Conservation (phyloP, 768 basidiomycete genomes). For the Chalciporus piperatus region DNA sequence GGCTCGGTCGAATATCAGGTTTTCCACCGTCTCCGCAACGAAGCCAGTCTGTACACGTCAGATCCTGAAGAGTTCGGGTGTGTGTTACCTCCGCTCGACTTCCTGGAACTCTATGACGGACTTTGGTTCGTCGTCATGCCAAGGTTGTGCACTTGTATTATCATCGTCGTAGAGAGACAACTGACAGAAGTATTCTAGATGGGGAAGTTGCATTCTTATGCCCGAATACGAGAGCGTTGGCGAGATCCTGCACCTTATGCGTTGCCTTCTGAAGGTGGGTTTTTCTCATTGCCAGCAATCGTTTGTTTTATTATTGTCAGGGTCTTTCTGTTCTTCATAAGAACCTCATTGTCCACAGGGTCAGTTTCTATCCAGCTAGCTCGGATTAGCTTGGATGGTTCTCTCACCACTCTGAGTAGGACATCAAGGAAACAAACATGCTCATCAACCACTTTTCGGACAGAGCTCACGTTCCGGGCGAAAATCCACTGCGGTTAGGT, state of each 20-base stretch:
- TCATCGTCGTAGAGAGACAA: neutral
- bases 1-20: conserved; percentile 25
- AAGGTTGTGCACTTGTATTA: conserved; percentile 5
- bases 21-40: conserved; percentile 15
- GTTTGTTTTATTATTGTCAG: neutral
- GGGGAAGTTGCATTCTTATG: conserved; percentile 8
- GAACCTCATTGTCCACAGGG: conserved; percentile 12
- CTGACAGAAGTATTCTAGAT: conserved; percentile 8
- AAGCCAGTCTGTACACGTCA: neutral
- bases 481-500: neutral
- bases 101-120: conserved; percentile 17
- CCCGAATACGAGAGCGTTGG: conserved; percentile 9
- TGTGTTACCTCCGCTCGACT: conserved; percentile 23
- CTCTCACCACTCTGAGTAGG: neutral
- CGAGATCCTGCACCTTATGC: conserved; percentile 8
- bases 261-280: conserved; percentile 1
- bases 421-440: conserved; percentile 5
- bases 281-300: no score
- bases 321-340: conserved; percentile 8
- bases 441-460: conserved; percentile 8
- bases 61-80: conserved; percentile 1
- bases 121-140: conserved; percentile 32
- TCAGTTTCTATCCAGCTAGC: neutral
- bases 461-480: neutral
- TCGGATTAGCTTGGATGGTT: neutral